Conservation (phyloP, 306 rosid genomes). For the Morella rubra region DNA sequence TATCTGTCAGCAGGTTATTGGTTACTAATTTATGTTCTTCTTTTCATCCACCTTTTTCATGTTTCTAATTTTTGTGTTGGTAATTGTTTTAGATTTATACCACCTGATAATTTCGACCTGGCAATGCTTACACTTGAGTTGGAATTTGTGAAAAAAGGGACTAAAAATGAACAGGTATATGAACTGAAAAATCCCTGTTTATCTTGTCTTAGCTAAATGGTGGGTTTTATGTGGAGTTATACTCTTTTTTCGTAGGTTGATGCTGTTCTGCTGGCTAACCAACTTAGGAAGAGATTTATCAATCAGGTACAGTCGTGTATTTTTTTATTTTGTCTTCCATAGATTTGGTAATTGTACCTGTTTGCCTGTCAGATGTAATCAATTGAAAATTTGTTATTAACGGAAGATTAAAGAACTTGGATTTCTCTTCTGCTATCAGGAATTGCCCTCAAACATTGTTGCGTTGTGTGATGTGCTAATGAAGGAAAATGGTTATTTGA, state of each 20-base stretch:
- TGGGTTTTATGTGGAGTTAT: constrained; percentile 8
- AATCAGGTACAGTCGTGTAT: constrained; percentile 55
- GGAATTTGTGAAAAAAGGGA: constrained; percentile 79
- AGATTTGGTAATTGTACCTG: neutral
- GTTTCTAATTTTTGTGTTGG: constrained; percentile 22
- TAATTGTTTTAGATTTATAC: constrained; percentile 58
- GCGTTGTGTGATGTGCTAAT: neutral
- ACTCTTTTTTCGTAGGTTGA: constrained; percentile 64
- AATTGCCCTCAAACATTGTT: neutral
- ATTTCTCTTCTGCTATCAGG: neutral
- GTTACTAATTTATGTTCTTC: constrained; percentile 12
- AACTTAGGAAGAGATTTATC: constrained; percentile 60
- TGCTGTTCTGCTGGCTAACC: constrained; percentile 69
- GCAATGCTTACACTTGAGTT: constrained; percentile 78
- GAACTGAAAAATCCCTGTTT: constrained; percentile 2
- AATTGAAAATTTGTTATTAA: neutral
- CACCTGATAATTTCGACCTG: constrained; percentile 72
- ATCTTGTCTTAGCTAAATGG: neutral
- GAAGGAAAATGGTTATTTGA: neutral
- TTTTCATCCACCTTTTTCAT: neutral
- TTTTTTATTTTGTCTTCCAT: neutral
- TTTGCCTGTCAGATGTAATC: neutral
- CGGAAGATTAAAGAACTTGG: neutral
- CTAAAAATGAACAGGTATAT: constrained; percentile 76
- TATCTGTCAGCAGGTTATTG: constrained; percentile 57